A percentile compares a stretch with the other conserved stretches of the same genome.
phyloP scores from a whole-genome alignment of 2,329 filamentous ascomycete genomes.

The Fusarium sp. region DNA sequence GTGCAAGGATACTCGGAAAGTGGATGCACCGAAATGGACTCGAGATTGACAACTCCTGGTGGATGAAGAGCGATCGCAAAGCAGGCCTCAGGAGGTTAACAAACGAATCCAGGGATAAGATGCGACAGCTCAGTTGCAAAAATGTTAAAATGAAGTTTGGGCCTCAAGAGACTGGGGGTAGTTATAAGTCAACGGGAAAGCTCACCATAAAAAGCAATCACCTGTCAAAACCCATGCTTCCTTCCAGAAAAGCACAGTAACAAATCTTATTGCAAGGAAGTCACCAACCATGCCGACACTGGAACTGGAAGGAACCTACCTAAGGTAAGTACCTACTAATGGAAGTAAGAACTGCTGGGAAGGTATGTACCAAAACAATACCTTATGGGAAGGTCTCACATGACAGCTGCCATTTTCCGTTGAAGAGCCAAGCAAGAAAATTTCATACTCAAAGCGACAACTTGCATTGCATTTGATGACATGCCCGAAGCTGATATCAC shows the following conservation, averaged over 20 bases:
- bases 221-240: neutral
- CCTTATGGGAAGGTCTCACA: conserved; percentile 1
- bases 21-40: conserved; percentile 5
- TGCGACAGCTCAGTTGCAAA: neutral
- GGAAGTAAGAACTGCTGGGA: neutral
- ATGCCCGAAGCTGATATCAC: neutral
- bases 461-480: neutral
- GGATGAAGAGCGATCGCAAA: neutral
- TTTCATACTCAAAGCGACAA: neutral
- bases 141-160: neutral
- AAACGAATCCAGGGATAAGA: neutral
- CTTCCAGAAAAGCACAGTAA: conserved; percentile 23
- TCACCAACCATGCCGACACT: neutral
- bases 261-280: neutral
- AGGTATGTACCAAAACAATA: neutral
- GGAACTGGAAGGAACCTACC: neutral
- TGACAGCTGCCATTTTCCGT: conserved; percentile 12
- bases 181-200: neutral
- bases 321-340: neutral
- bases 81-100: neutral
- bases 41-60: neutral
- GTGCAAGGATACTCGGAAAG: neutral
- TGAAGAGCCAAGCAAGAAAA: neutral
- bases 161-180: neutral
- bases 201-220: conserved; percentile 11